These are phyloP conservation scores for Populus simonii DNA, from an alignment of 345 rosid species.

Conservation along the genomic window DNA sequence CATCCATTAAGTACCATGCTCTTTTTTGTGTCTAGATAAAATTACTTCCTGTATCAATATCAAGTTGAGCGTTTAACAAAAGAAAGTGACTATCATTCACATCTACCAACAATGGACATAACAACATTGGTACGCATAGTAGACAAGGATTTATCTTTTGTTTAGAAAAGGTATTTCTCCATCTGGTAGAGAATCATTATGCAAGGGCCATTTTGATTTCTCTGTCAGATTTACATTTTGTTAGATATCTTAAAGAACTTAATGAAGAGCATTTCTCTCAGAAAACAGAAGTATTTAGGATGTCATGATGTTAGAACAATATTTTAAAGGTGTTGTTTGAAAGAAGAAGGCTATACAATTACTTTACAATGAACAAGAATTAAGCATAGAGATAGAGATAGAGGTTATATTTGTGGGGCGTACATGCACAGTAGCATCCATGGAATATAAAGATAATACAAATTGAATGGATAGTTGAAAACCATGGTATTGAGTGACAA, in stretches of 20 bases:
- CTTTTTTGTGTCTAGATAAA: too few relatives aligned
- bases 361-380: not conserved
- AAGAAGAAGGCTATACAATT: not conserved
- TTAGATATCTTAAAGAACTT: not conserved
- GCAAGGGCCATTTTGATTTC: not conserved
- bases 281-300: not conserved
- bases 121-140: too few relatives aligned
- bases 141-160: not conserved
- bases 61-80: too few relatives aligned
- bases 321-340: not conserved
- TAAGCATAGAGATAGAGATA: conserved; percentile 2
- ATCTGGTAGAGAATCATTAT: not conserved
- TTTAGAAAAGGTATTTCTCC: not conserved
- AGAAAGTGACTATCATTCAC: too few relatives aligned
- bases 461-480: conserved; percentile 3
- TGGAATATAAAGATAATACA: not conserved
- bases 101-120: too few relatives aligned
- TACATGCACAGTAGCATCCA: not conserved
- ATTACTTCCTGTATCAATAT: too few relatives aligned
- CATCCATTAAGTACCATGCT: too few relatives aligned
- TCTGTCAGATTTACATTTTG: not conserved
- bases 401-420: not conserved
- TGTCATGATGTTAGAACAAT: not conserved
- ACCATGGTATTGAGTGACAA: conserved; percentile 5
- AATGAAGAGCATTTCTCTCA: not conserved